Percentiles rank a stretch among this genome's conserved stretches.
phyloP scores from a whole-genome alignment of 257 asterid genomes.

The Capsicum baccatum region DNA sequence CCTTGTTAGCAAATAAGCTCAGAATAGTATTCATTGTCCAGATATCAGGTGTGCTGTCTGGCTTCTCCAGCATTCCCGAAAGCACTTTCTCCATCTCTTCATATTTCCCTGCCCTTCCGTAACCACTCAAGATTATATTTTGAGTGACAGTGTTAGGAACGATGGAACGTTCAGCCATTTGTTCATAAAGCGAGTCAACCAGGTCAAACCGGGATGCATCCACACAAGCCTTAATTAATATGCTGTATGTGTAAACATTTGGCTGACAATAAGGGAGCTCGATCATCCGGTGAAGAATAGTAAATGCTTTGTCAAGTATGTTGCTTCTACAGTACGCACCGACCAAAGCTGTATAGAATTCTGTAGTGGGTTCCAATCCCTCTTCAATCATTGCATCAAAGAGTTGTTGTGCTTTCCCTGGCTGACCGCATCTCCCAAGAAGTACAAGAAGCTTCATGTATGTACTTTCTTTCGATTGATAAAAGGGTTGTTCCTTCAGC shows the following conservation, averaged over 20 bases:
- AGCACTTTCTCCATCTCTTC: constrained; percentile 88
- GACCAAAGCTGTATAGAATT: constrained; percentile 82
- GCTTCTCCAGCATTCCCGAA: constrained; percentile 66
- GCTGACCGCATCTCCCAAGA: constrained; percentile 87
- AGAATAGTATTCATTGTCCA: constrained; percentile 94
- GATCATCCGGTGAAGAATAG: constrained; percentile 69
- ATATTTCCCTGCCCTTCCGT: constrained; percentile 81
- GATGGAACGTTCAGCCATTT: constrained; percentile 70
- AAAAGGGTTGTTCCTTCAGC: constrained; percentile 83
- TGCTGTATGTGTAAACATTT: constrained; percentile 83
- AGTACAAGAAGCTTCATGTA: constrained; percentile 89
- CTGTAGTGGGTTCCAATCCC: constrained; percentile 75
- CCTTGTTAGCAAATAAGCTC: constrained; percentile 80
- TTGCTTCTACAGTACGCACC: constrained; percentile 82
- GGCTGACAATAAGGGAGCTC: constrained; percentile 83
- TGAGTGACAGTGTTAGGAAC: constrained; percentile 93
- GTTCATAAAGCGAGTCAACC: constrained; percentile 68
- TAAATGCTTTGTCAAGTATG: constrained; percentile 71
- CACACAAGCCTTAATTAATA: constrained; percentile 83
- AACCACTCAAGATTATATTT: constrained; percentile 81
- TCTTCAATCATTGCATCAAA: constrained; percentile 80
- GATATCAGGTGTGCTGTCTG: constrained; percentile 69
- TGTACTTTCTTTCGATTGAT: constrained; percentile 86
- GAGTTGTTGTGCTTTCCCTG: constrained; percentile 74
- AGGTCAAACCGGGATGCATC: constrained; percentile 75